A percentile compares a stretch with the other conserved stretches of the same genome.
phyloP scores from a whole-genome alignment of 2,329 filamentous ascomycete genomes.

The Hypomyces rosellus region DNA sequence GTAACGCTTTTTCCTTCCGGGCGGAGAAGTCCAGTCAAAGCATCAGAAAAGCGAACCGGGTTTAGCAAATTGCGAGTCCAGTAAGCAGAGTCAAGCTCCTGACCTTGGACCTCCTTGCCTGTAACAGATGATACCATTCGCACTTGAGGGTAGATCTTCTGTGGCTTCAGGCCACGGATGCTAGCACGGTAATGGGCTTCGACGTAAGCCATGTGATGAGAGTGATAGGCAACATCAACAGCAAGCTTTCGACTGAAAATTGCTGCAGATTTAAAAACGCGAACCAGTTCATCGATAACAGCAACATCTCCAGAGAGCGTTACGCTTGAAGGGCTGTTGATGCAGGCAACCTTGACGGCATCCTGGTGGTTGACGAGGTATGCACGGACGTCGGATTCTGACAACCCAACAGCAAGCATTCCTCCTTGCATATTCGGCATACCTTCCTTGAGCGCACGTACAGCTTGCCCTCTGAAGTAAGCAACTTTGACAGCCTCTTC shows the following conservation, averaged over 20 bases:
- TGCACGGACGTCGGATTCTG: conserved; percentile 6
- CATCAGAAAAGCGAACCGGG: conserved; percentile 11
- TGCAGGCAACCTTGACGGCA: conserved; percentile 9
- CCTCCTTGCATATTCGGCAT: conserved; percentile 1
- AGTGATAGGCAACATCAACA: conserved; percentile 39
- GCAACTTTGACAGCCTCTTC: conserved; percentile 23
- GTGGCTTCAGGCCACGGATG: conserved; percentile 12
- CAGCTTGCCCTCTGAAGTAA: conserved; percentile 10
- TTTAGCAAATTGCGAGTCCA: conserved; percentile 9
- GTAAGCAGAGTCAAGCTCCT: conserved; percentile 7
- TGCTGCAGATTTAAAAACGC: conserved; percentile 28
- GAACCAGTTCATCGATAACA: conserved; percentile 31
- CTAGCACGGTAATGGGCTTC: conserved; percentile 16
- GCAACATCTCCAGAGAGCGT: conserved; percentile 11
- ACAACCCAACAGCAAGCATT: conserved; percentile 10
- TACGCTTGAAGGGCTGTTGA: conserved; percentile 13
- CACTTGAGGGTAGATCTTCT: conserved; percentile 7
- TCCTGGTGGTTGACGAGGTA: conserved; percentile 8
- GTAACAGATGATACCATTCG: conserved; percentile 11
- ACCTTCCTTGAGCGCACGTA: not conserved
- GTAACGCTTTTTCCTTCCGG: not conserved
- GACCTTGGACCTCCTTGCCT: not conserved
- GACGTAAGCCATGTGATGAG: conserved; percentile 24
- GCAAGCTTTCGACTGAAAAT: conserved; percentile 38
- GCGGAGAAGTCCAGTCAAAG: conserved; percentile 4